These are phyloP conservation scores for Pholiota conissans DNA, from an alignment of 768 basidiomycete species.

Conservation along the genomic window DNA sequence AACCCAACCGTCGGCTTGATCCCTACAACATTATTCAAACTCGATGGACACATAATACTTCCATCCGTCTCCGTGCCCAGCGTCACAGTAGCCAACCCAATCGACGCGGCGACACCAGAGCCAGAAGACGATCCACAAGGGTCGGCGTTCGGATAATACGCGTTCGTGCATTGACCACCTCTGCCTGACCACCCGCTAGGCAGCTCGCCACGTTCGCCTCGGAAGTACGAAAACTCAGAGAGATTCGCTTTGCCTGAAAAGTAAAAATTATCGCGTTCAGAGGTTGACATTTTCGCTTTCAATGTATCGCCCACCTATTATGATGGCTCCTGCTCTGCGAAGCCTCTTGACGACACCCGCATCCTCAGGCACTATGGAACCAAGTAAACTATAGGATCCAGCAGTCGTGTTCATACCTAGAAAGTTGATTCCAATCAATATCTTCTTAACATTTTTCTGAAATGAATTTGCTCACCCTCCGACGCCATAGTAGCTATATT, in stretches of 20 bases:
- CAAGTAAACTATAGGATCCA: slow-evolving; percentile 41
- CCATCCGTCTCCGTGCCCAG: slow-evolving; percentile 55
- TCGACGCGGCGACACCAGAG: slow-evolving; percentile 53
- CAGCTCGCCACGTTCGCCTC: slow-evolving; percentile 39
- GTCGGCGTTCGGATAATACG: slow-evolving; percentile 51
- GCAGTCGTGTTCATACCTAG: slow-evolving; percentile 49
- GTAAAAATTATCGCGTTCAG: too few species aligned
- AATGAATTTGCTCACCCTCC: slow-evolving; percentile 31
- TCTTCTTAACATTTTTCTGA: too few species aligned
- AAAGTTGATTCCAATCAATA: too few species aligned
- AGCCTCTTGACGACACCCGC: slow-evolving; percentile 45
- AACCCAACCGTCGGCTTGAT: slow-evolving; percentile 63
- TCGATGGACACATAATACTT: slow-evolving; percentile 53
- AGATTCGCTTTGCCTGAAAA: slow-evolving; percentile 52
- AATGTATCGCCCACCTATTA: slow-evolving; percentile 32
- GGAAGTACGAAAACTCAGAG: slow-evolving; percentile 53
- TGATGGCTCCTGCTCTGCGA: slow-evolving; percentile 42
- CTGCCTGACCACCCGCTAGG: slow-evolving; percentile 60
- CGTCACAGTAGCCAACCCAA: slow-evolving; percentile 48
- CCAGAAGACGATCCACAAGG: slow-evolving; percentile 63
- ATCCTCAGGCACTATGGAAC: slow-evolving; percentile 45
- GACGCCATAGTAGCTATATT: slow-evolving; percentile 46
- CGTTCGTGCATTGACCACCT: slow-evolving; percentile 49
- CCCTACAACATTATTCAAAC: slow-evolving; percentile 54
- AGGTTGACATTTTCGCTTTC: not conserved